Base-by-base conservation (phyloP, 306 rosid species). In the Lotus japonicus region DNA sequence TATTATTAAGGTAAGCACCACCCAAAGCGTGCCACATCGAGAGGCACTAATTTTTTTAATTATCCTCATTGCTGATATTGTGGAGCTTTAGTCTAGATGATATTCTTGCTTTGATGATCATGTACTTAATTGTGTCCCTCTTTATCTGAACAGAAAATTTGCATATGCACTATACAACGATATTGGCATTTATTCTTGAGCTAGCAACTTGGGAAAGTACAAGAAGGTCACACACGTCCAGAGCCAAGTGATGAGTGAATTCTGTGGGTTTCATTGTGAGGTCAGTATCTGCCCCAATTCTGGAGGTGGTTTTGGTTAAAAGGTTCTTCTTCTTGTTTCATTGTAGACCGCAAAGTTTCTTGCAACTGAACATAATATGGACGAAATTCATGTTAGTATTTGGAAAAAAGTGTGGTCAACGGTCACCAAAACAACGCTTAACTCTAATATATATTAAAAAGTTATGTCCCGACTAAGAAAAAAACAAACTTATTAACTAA, bases 21-120 rank as follows among this genome's bases (percentile, higher is more conserved):
- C 44, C 39, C 12, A 67, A 19, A 72, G 38, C 11, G 33, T 49
- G 83, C 50, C 83, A 80, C 77, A 49, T 77, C 55, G 55, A 13
- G 66, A 53, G 12, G n/a, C 74, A 74, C 63, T 64, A 10, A 66
- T 21, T 21, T 15, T 31, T 41, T 11, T 11, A 38, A 31, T 51
- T 35, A 50, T 60, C 48, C 64, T 44, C 14, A 38, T 42, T 73
- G 76, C 15, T 64, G 15, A 6, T 12, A 1, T 12, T 21, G 11
- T 14, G 66, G 59, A 21, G 26, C 26, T 21, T 21, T 21, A 21
- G n/a, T n/a, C n/a, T 21, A 21, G 2, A 21, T 21, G 1, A 21
- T 21, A n/a, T 33, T 74, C 58, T 4, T 26, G 4, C 33, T 5
- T 56, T 28, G 66, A 28, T 35, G 48, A 58, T 10, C 54, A 70